Evolutionary conservation across 2,329 filamentous ascomycete species (phyloP), one percentile per base, ranked within the genome.

Genomic region (Beauveria brongniartii): DNA sequence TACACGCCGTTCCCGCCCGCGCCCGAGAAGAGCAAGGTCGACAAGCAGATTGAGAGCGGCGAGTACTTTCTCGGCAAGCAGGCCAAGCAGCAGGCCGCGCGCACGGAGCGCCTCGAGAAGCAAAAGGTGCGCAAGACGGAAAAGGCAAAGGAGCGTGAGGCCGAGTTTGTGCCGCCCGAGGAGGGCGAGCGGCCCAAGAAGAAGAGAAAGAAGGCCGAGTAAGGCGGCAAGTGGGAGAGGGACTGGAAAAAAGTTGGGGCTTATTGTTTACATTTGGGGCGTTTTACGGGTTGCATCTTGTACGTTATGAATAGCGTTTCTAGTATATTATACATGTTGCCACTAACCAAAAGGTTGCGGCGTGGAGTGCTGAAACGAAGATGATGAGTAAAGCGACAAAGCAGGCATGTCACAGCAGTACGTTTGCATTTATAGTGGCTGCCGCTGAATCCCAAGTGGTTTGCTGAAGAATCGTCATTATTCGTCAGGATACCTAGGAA

Each of bases 1-100:
- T 99, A 97, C 80, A 99, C 95, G 66, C 93, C 94, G 10, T 99
- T 99, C 86, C 94, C 94, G 54, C 94, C 94, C 7, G 85, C 92
- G 48, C 92, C 92, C 66, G 93, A 99, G 82, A 96, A 96, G 90
- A 97, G 92, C 85, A 99, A 97, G 85, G 84, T 99, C 68, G 94
- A 99, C 76, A 77, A 92, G 75, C 93, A 99, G 82, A 96, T 99
- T 78, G 94, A 99, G 80, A 92, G 86, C 68, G 93, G 94, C 77
- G 93, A 97, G 78, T 99, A 96, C 78, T 97, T 97, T 75, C 76
- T 99, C 71, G 87, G 88, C 71, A 96, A 96, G 80, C 86, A 92
- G 70, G 92, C 91, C 63, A 96, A 96, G 81, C 91, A 96, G 70
- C 82, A 92, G 63, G 89, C 87, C 59, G 86, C 81, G 52, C 87